Evolutionary conservation across 1,139 yeast species (phyloP), one percentile per base, ranked within the genome.

Genomic region (Zhuliangozyma blackwelliae): DNA sequence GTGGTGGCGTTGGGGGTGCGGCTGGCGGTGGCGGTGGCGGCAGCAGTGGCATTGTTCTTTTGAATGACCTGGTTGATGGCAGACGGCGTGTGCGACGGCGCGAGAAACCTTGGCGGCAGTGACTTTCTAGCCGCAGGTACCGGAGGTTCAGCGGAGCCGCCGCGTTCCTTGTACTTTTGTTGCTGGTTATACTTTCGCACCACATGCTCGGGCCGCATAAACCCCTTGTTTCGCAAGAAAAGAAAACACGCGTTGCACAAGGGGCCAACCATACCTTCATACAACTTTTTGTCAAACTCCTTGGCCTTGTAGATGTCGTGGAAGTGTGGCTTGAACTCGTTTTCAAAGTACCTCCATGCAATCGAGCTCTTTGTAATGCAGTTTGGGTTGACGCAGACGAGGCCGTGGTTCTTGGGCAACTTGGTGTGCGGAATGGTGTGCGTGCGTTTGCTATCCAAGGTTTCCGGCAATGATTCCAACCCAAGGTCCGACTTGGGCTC

Each of bases 181-280:
- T 70, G 76, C 44, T 70, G 73, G 42, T 67, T 55, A 47, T 71
- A 70, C 48, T 70, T 70, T 45, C 68, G 65, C 8, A 70, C 76
- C 32, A 71, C 75, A 20, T 63, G 65, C 45, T 65, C 71, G 2
- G 77, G 77, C 49, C 76, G 60, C 75, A 72, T 69, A 47, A 70
- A 71, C n/a, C 76, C 77, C 47, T 70, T 68, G 43, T 63, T 66
- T 38, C 75, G 57, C 41, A 71, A 64, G 44, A 72, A 72, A 25
- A 71, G 54, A 46, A 66, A 69, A 46, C 78, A 72, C 3, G 76
- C 76, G 48, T 72, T 71, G 50, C 78, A 72, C 37, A 72, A 56
- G 1, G 77, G 75, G 2, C 78, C 78, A 46, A 66, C 67, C 76
- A 70, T 70, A 5, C 75, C 75, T 35, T 70, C 73, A 43, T 68